Evolutionary conservation across 1,284 basidiomycete genomes (phyloP), one percentile per base, ranked within the genome.

Genomic region (Ganoderma sinense): DNA sequence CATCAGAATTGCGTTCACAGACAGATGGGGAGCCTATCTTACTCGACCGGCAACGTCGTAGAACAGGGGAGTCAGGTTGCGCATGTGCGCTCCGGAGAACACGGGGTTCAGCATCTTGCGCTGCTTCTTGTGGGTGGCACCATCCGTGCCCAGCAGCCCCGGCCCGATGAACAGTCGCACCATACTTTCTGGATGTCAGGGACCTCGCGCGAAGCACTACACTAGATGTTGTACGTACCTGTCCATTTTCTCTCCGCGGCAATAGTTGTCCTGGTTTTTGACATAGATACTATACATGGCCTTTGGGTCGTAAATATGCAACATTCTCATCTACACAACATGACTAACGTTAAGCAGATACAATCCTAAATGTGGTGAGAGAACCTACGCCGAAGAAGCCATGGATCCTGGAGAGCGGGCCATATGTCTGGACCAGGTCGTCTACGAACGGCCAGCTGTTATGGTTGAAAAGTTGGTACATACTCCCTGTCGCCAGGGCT

Each of bases 71-170:
- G 75, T 64, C 48, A 78, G 41, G 33, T 71, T 65, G 11, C 78
- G 78, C 69, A 79, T 70, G 64, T 78, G 74, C 10, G 73, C 74
- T 11, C 72, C 64, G 4, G 77, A 76, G 68, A 79, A 79, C 7
- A 78, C 75, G 11, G 78, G 77, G 20, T 73, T 77, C n/a, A 79
- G 73, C 56, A 79, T 71, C 68, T 78, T 76, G 36, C 75, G 71
- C 51, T 78, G 74, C 23, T 67, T 71, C 56, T 68, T 70, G 66
- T 77, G 75, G 2, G 71, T 63, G 13, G 67, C 68, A n/a, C 75
- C 76, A 29, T 23, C 31, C 8, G 51, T 65, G 14, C 29, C 33
- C 13, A 66, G 29, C 20, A 70, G 26, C 13, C 69, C 65, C 7
- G 69, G 69, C 6, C 65, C 69, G 11, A 69, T 31, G n/a, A 68